phyloP scores from a whole-genome alignment of 2,329 filamentous ascomycete species.

The Xylariaceae sp. region DNA sequence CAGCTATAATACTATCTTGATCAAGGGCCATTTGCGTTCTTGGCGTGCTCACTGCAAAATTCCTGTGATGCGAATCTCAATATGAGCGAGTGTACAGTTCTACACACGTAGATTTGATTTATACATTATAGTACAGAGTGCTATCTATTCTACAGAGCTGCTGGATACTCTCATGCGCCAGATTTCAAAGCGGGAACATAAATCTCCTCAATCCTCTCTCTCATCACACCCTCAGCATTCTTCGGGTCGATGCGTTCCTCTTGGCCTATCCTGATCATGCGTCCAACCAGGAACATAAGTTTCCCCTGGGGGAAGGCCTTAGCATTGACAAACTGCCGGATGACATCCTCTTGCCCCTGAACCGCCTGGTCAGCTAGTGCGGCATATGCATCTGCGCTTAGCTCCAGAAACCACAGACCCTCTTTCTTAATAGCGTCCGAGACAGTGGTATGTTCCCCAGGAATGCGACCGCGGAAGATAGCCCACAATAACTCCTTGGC shows the following conservation, averaged over 20 bases:
- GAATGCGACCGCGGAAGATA: conserved; percentile 56
- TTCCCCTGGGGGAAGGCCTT: conserved; percentile 61
- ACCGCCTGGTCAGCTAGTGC: conserved; percentile 53
- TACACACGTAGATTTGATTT: no score
- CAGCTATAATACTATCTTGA: no score
- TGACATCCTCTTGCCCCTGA: conserved; percentile 53
- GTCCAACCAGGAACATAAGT: conserved; percentile 66
- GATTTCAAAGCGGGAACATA: conserved; percentile 33
- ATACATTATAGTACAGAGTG: no score
- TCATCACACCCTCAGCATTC: conserved; percentile 57
- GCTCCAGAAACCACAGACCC: conserved; percentile 62
- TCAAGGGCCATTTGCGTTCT: no score
- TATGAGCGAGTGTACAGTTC: no score
- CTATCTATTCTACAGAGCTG: neutral
- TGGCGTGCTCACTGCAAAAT: no score
- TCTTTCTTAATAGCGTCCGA: conserved; percentile 53
- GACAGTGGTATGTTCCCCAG: conserved; percentile 47
- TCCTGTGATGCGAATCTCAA: no score
- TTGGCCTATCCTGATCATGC: conserved; percentile 61
- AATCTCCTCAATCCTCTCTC: conserved; percentile 38
- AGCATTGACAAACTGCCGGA: conserved; percentile 53
- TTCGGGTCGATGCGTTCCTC: conserved; percentile 62
- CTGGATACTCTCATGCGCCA: neutral
- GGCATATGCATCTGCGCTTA: conserved; percentile 55
- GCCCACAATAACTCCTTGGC: conserved; percentile 65